A percentile compares a stretch with the other conserved stretches of the same genome.
Evolutionary conservation across 352 stramenopile genomes (phyloP).

Genomic region (Globisporangium viniferum): DNA sequence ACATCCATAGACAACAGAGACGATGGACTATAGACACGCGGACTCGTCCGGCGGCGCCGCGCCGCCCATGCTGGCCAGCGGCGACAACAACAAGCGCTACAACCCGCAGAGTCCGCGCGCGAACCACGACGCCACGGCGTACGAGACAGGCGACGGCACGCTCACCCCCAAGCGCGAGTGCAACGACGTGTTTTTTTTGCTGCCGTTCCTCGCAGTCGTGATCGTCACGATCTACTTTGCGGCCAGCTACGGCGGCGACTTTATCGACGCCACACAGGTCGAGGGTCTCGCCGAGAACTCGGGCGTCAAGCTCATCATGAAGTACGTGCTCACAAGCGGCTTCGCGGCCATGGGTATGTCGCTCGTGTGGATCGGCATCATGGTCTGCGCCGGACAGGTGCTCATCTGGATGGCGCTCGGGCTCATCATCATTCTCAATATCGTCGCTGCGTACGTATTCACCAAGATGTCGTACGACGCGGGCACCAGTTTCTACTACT

Average conservation of each 20-base stretch:
- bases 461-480: constrained; percentile 67
- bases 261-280: constrained; percentile 52
- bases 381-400: constrained; percentile 45
- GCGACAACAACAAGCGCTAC: not conserved
- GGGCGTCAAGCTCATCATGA: constrained; percentile 55
- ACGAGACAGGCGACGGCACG: constrained; percentile 14
- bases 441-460: constrained; percentile 55
- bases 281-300: constrained; percentile 32
- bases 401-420: constrained; percentile 56
- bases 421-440: constrained; percentile 47
- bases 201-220: constrained; percentile 61
- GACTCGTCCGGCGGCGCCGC: not conserved
- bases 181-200: constrained; percentile 75
- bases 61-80: not conserved
- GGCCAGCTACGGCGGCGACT: constrained; percentile 57
- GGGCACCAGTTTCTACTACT: constrained; percentile 59
- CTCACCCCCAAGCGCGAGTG: constrained; percentile 39
- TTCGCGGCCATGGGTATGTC: constrained; percentile 60
- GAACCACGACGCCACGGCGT: not conserved
- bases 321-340: constrained; percentile 49
- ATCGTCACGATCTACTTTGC: constrained; percentile 44
- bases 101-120: not conserved
- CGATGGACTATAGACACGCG: constrained; percentile 4
- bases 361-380: constrained; percentile 71
- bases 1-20: not conserved